Percentiles rank a stretch among this genome's conserved stretches.
Evolutionary conservation across 148 eudicot species (phyloP).

Genomic region (Polygonum aviculare): DNA sequence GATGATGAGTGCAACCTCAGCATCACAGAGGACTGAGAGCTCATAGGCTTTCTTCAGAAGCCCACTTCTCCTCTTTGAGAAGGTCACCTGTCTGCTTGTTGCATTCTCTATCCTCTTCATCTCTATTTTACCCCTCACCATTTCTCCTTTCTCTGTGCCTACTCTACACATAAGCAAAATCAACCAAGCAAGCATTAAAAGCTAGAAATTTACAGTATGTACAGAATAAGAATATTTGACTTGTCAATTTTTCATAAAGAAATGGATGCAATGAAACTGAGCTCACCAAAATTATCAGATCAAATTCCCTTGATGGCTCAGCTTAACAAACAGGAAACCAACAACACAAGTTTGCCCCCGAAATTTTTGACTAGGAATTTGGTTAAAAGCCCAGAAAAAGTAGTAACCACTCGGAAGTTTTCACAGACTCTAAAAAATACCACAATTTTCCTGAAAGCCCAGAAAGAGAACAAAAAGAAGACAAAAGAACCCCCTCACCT

Average conservation of each 20-base stretch:
- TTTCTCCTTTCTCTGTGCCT: background rate
- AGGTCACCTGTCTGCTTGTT: slow-evolving; percentile 13
- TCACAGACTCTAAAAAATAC: background rate
- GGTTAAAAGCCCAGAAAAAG: background rate
- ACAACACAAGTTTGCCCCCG: too few species aligned
- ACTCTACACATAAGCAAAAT: background rate
- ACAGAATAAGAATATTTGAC: background rate
- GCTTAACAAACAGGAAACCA: background rate
- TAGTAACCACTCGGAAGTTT: background rate
- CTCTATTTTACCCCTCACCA: slow-evolving; percentile 19
- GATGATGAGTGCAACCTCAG: slow-evolving; percentile 15
- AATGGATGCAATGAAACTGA: background rate
- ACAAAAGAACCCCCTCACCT: too few species aligned
- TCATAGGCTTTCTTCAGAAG: slow-evolving; percentile 15
- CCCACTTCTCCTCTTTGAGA: slow-evolving; percentile 14
- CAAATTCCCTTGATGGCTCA: background rate
- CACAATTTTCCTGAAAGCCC: background rate
- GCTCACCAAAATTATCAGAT: background rate
- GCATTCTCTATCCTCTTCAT: slow-evolving; percentile 15
- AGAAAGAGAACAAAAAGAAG: background rate
- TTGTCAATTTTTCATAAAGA: background rate
- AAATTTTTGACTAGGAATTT: background rate
- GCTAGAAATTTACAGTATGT: background rate
- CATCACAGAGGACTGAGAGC: slow-evolving; percentile 14
- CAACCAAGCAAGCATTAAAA: background rate